These are phyloP conservation scores for Daphne laureola DNA, from an alignment of 441 rosid genomes.

Conservation along the genomic window DNA sequence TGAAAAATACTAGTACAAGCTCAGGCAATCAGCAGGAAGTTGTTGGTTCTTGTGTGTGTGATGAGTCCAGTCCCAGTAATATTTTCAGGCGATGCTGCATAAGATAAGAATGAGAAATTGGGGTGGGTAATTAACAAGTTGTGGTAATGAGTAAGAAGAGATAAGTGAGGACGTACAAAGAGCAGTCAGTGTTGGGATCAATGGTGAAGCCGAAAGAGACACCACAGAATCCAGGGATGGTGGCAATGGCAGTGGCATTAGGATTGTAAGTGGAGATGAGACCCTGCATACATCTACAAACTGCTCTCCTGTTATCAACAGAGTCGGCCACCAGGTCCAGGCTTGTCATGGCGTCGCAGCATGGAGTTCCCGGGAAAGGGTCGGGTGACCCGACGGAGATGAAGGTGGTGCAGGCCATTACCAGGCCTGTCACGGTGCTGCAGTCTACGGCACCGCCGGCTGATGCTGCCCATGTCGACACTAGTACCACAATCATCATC, in stretches of 20 bases:
- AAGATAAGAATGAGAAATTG: no score
- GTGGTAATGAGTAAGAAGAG: neutral
- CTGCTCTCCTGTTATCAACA: constrained; percentile 20
- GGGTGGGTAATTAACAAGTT: no score
- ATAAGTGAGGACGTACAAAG: constrained; percentile 21
- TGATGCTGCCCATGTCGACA: constrained; percentile 17
- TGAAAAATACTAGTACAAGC: no score
- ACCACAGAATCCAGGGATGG: constrained; percentile 73
- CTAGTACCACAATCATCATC: constrained; percentile 3
- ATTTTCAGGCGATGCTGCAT: no score
- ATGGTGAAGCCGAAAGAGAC: constrained; percentile 54
- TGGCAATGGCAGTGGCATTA: constrained; percentile 44
- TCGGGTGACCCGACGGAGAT: constrained; percentile 57
- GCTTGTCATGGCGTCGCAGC: no score
- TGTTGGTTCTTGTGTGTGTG: no score
- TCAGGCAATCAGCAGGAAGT: no score
- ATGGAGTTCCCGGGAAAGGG: constrained; percentile 46
- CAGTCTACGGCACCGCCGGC: constrained; percentile 31
- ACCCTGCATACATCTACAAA: constrained; percentile 53
- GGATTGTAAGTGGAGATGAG: constrained; percentile 39
- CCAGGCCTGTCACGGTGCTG: constrained; percentile 41
- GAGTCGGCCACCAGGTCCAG: constrained; percentile 22
- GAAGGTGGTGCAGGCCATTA: constrained; percentile 52
- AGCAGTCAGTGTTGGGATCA: constrained; percentile 59
- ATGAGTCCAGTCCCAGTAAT: no score